These are phyloP conservation scores for Penicillium chermesinum DNA, from an alignment of 495 filamentous ascomycete species.

Conservation along the genomic window DNA sequence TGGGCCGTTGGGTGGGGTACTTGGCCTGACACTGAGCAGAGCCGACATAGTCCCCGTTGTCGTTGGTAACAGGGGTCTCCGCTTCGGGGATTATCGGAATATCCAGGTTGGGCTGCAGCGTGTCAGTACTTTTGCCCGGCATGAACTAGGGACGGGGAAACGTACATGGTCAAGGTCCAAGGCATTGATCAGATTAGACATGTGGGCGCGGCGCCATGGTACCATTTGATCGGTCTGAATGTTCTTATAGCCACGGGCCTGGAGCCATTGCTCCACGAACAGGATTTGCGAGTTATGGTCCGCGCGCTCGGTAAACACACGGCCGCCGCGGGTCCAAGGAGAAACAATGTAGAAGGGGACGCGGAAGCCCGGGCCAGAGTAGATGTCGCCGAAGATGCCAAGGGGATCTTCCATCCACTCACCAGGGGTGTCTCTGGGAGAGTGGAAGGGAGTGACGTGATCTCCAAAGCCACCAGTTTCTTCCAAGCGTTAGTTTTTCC, in stretches of 20 bases:
- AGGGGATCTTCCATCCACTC: conserved; percentile 54
- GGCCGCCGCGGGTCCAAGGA: conserved; percentile 51
- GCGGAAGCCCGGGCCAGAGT: conserved; percentile 46
- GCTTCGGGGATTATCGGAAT: conserved; percentile 42
- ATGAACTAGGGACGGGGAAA: background rate
- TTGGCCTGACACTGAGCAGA: conserved; percentile 37
- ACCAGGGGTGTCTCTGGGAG: conserved; percentile 43
- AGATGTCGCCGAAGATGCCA: conserved; percentile 42
- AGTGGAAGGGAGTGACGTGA: conserved; percentile 51
- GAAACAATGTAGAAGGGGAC: conserved; percentile 53
- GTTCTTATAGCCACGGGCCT: conserved; percentile 44
- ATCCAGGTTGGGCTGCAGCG: conserved; percentile 37
- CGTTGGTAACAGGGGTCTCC: conserved; percentile 30
- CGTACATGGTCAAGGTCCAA: conserved; percentile 45
- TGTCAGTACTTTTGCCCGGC: conserved; percentile 1
- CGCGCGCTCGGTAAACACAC: conserved; percentile 51
- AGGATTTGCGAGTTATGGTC: conserved; percentile 56
- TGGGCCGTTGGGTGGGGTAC: conserved; percentile 32
- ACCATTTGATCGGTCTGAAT: conserved; percentile 46
- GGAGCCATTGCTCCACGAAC: conserved; percentile 51
- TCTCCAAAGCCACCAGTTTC: conserved; percentile 54
- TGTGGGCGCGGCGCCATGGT: conserved; percentile 48
- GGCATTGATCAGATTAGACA: conserved; percentile 51
- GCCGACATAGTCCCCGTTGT: conserved; percentile 39
- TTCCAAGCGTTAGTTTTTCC: conserved; percentile 9